Base-by-base conservation (phyloP, 2,329 filamentous ascomycete species). In the Neoarthrinium moseri region DNA sequence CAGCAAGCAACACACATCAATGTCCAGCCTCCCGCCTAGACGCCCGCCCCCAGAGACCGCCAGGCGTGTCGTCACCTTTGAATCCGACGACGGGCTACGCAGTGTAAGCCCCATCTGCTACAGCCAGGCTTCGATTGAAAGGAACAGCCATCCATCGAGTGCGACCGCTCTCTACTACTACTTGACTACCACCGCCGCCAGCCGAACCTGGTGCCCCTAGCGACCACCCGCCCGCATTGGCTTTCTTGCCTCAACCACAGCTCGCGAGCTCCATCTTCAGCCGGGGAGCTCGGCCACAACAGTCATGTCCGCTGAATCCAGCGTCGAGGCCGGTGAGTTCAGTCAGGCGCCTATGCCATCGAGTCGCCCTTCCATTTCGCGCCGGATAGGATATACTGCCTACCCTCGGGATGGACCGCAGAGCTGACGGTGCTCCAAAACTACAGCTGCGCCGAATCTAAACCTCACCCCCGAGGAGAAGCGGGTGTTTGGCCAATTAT, bases 401-500 rank as follows among this genome's bases (percentile, higher is more conserved):
- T 10, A 34, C 24, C 27, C 33, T 10, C 34, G 35, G 36, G 35
- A 45, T 48, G n/a, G n/a, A n/a, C n/a, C n/a, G n/a, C n/a, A n/a
- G n/a, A n/a, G n/a, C n/a, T n/a, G n/a, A 20, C 29, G 24, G 47
- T 41, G 17, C 32, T 35, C 32, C 18, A 11, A 17, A 11, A 46
- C 50, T 51, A 30, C 53, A 82, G 78, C 70, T 56, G 72, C 73
- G 54, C 82, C 85, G 53, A 87, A 86, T 68, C 80, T 95, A 57
- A 95, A 96, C 72, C 82, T 97, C 55, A 89, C 84, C 23, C 73
- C 88, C 39, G 91, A 97, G 56, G 94, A 99, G 79, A 96, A 95
- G 74, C 87, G 90, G 67, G 83, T 89, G 49, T 99, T 95, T 69
- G 89, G 87, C 57, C 90, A 94, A 69, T 84, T 99, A 52, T 96